Conservation (phyloP, 2,329 filamentous ascomycete species). For the Nemania sp. region DNA sequence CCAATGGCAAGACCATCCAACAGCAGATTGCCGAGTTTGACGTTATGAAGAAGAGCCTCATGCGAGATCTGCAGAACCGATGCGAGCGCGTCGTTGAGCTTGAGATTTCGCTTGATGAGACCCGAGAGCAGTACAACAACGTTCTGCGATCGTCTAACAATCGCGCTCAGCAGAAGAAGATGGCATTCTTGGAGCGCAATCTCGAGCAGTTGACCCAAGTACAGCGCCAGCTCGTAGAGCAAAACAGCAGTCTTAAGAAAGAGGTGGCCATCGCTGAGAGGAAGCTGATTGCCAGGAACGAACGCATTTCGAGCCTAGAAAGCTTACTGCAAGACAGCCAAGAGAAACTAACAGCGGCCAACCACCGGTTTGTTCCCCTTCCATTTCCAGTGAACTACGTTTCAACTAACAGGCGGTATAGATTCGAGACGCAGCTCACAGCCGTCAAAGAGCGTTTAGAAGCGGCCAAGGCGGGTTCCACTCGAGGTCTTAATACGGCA, state of each 20-base stretch:
- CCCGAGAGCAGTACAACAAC: slow-evolving; percentile 98
- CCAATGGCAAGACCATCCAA: slow-evolving; percentile 88
- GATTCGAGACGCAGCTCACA: slow-evolving; percentile 95
- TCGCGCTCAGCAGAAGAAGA: slow-evolving; percentile 99
- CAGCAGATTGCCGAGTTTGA: slow-evolving; percentile 99
- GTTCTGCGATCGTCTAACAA: slow-evolving; percentile 96
- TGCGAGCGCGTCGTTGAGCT: slow-evolving; percentile 98
- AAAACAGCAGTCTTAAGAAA: slow-evolving; percentile 97
- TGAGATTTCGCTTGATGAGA: slow-evolving; percentile 96
- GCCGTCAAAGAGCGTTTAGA: slow-evolving; percentile 98
- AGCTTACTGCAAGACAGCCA: slow-evolving; percentile 92
- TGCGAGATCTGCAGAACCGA: slow-evolving; percentile 97
- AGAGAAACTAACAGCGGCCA: slow-evolving; percentile 95
- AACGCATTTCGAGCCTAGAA: slow-evolving; percentile 94
- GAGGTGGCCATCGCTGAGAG: slow-evolving; percentile 98
- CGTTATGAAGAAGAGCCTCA: slow-evolving; percentile 99
- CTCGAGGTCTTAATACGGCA: slow-evolving; percentile 74
- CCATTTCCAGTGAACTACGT: slow-evolving; percentile 12
- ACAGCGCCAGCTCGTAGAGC: slow-evolving; percentile 95
- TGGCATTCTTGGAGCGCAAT: slow-evolving; percentile 98
- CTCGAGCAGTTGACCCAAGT: slow-evolving; percentile 97
- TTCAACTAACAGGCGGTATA: slow-evolving; percentile 49
- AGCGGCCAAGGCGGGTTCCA: slow-evolving; percentile 88
- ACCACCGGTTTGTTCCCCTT: slow-evolving; percentile 77
- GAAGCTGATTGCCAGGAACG: slow-evolving; percentile 94